These are phyloP conservation scores for Cytospora piceicola DNA, from an alignment of 2,329 filamentous ascomycete genomes.

Conservation along the genomic window DNA sequence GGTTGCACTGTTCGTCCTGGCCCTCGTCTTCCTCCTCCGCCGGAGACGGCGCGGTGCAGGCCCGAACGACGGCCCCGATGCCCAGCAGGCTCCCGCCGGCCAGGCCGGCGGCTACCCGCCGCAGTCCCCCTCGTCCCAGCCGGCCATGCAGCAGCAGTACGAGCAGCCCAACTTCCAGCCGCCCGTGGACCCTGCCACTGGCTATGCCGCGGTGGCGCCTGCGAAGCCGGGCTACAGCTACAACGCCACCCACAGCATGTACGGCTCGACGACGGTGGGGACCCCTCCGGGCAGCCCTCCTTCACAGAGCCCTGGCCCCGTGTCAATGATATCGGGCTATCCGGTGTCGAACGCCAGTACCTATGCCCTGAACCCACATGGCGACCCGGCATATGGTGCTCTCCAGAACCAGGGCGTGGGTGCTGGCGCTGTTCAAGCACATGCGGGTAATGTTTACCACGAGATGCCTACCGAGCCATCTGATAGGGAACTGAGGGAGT, in stretches of 20 bases:
- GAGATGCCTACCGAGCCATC: slow-evolving; percentile 40
- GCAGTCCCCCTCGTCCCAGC: slow-evolving; percentile 3
- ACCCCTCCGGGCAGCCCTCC: slow-evolving; percentile 34
- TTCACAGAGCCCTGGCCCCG: slow-evolving; percentile 25
- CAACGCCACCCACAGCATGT: slow-evolving; percentile 26
- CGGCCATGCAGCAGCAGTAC: slow-evolving; percentile 14
- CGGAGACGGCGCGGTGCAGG: slow-evolving; percentile 34
- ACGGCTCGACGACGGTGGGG: slow-evolving; percentile 22
- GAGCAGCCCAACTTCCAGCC: slow-evolving; percentile 9
- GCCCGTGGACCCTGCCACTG: slow-evolving; percentile 16
- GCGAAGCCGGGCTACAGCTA: slow-evolving; percentile 21
- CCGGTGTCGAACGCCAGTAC: slow-evolving; percentile 5
- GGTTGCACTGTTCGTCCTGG: slow-evolving; percentile 38
- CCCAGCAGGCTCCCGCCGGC: neutral
- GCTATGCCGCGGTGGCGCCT: neutral
- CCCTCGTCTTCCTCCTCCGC: slow-evolving; percentile 39
- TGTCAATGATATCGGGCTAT: slow-evolving; percentile 13
- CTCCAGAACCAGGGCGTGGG: slow-evolving; percentile 16
- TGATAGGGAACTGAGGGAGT: slow-evolving; percentile 40
- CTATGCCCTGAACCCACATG: neutral
- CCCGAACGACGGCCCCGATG: slow-evolving; percentile 13
- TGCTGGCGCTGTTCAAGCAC: neutral
- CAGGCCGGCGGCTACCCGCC: neutral
- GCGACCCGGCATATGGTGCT: slow-evolving; percentile 17
- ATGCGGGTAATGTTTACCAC: slow-evolving; percentile 28